phyloP scores from a whole-genome alignment of 2,329 filamentous ascomycete genomes.

The Thermoascus crustaceus region DNA sequence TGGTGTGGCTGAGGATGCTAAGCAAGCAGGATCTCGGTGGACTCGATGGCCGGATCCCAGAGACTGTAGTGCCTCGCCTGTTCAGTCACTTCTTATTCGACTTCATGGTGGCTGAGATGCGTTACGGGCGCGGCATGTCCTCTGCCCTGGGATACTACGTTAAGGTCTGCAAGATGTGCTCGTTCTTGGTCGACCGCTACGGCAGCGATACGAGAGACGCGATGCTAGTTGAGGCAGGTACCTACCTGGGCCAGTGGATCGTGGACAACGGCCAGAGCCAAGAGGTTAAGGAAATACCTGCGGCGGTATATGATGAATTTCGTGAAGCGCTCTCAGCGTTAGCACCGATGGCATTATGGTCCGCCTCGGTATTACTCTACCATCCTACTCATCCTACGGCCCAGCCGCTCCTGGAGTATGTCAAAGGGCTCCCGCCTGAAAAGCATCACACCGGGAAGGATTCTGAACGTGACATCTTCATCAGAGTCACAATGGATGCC shows the following conservation, averaged over 20 bases:
- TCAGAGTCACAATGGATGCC: constrained; percentile 29
- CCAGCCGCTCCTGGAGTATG: constrained; percentile 21
- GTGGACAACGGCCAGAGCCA: constrained; percentile 15
- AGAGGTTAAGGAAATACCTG: constrained; percentile 17
- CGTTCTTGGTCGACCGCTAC: constrained; percentile 7
- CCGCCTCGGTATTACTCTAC: constrained; percentile 25
- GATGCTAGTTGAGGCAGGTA: constrained; percentile 17
- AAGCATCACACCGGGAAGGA: constrained; percentile 14
- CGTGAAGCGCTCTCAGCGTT: constrained; percentile 16
- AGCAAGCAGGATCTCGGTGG: constrained; percentile 19
- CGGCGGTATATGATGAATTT: constrained; percentile 26
- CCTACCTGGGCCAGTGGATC: constrained; percentile 19
- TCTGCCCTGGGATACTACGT: constrained; percentile 25
- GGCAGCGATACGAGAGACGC: constrained; percentile 7
- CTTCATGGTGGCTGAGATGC: constrained; percentile 26
- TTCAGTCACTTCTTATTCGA: constrained; percentile 22
- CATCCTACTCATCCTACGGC: constrained; percentile 30
- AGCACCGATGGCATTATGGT: constrained; percentile 17
- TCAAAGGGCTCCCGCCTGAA: constrained; percentile 15
- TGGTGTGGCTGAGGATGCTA: constrained; percentile 29
- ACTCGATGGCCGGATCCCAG: constrained; percentile 15
- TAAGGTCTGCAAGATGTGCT: constrained; percentile 16
- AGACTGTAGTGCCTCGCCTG: constrained; percentile 12
- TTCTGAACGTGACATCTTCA: constrained; percentile 19
- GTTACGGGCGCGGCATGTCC: constrained; percentile 24